A percentile compares a stretch with the other conserved stretches of the same genome.
Evolutionary conservation across 176 grass and related monocot genomes (phyloP).

Genomic region (Avena eriantha): DNA sequence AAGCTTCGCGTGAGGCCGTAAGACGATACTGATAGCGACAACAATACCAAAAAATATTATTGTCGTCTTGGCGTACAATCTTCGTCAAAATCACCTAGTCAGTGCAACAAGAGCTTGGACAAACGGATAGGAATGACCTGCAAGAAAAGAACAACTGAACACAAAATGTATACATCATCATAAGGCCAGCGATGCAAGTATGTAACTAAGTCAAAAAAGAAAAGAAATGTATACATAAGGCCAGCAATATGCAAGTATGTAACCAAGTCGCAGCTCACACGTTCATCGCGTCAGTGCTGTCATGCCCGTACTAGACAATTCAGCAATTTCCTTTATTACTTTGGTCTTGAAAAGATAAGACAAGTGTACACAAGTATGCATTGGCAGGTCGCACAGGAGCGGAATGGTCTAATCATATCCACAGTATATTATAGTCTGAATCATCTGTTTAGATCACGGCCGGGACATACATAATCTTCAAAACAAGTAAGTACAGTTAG

Average conservation of each 20-base stretch:
- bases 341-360: not conserved
- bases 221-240: not conserved
- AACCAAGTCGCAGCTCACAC: not conserved
- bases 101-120: not conserved
- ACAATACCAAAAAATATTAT: not conserved
- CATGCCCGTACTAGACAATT: not conserved
- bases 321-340: not conserved
- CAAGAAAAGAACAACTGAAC: not conserved
- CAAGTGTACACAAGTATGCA: not conserved
- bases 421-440: not conserved
- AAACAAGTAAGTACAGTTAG: not conserved
- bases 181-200: not conserved
- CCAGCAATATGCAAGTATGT: not conserved
- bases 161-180: too few species aligned
- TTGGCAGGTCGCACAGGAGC: not conserved
- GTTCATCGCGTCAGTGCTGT: constrained; percentile 2
- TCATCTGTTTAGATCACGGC: not conserved
- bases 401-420: not conserved
- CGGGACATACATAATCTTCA: not conserved
- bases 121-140: constrained; percentile 24
- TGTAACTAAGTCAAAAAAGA: not conserved
- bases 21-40: constrained; percentile 24
- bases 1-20: not conserved
- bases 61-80: constrained; percentile 14
- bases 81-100: constrained; percentile 12